phyloP scores from a whole-genome alignment of 495 filamentous ascomycete species.

The Aspergillus bridgeri region DNA sequence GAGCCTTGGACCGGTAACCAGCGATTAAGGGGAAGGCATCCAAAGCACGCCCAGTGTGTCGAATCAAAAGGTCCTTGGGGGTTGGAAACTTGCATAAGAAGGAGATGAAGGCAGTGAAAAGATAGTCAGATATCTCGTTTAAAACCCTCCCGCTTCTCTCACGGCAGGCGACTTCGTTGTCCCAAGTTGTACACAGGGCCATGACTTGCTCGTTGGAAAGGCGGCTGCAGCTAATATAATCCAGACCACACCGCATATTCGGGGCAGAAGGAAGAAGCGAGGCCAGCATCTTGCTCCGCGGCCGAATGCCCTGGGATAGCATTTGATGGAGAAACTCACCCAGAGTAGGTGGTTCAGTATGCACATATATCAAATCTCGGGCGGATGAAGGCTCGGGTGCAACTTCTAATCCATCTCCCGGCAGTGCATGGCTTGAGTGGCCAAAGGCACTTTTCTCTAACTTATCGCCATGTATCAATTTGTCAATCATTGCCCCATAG shows the following conservation, averaged over 20 bases:
- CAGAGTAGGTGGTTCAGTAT: constrained; percentile 50
- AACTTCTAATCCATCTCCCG: constrained; percentile 61
- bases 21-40: constrained; percentile 34
- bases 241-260: constrained; percentile 35
- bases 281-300: constrained; percentile 40
- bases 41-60: constrained; percentile 26
- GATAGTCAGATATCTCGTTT: constrained; percentile 30
- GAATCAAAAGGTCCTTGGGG: constrained; percentile 2
- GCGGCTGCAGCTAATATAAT: constrained; percentile 38
- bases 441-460: constrained; percentile 20
- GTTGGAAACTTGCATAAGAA: constrained; percentile 40
- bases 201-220: constrained; percentile 32
- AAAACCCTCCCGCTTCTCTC: constrained; percentile 20
- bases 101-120: constrained; percentile 49
- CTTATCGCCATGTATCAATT: constrained; percentile 46
- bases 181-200: constrained; percentile 30
- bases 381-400: constrained; percentile 53
- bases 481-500: constrained; percentile 60
- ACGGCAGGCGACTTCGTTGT: constrained; percentile 14
- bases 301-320: constrained; percentile 42
- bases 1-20: constrained; percentile 2
- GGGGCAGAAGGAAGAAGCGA: constrained; percentile 45
- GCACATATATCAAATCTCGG: constrained; percentile 56
- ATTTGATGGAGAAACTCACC: constrained; percentile 55
- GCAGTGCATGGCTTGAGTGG: constrained; percentile 33